Evolutionary conservation across 2,329 filamentous ascomycete species (phyloP), one percentile per base, ranked within the genome.

Genomic region (Alternaria novae-zelandiae): DNA sequence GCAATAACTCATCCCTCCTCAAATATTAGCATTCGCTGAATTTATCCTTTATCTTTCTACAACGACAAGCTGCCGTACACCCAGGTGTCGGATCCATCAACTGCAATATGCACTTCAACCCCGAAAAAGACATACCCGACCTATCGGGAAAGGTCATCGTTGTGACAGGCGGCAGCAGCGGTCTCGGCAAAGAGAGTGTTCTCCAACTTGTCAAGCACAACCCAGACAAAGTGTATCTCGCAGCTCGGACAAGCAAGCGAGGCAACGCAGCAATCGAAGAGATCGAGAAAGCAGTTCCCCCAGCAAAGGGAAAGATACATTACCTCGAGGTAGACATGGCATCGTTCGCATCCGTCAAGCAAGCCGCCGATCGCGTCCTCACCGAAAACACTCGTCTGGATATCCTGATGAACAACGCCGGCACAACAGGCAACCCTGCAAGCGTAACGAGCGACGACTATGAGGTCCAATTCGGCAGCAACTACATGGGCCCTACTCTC

Each of bases 401-500:
- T 61, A 69, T 83, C 28, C 72, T 83, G 1, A 71, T 83, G 28
- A 69, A 75, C 65, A 83, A 84, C 65, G 82, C 82, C 2, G 82
- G 82, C 13, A 70, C 83, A 47, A 77, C 71, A 57, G 67, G 41
- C 2, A 54, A 47, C 3, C 30, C 60, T 6, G 54, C 78, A 2
- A 71, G 65, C 3, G 56, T 74, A 1, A 83, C 82, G 2, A 64
- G 75, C 13, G 81, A 84, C 17, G 82, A 82, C 28, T 83, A 82
- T 65, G 83, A 85, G 67, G 71, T 81, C 11, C 81, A 83, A 43
- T 81, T 85, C 54, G 83, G 80, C 9, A 81, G 78, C 6, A 85
- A 85, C 61, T 78, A 84, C 71, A 68, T 85, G 59, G 83, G 82
- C 9, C 83, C 81, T 58, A 81, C 82, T 0, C 72, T 84, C 0